Base-by-base conservation (phyloP, 2,329 filamentous ascomycete species). In the Penicillium crustosum region DNA sequence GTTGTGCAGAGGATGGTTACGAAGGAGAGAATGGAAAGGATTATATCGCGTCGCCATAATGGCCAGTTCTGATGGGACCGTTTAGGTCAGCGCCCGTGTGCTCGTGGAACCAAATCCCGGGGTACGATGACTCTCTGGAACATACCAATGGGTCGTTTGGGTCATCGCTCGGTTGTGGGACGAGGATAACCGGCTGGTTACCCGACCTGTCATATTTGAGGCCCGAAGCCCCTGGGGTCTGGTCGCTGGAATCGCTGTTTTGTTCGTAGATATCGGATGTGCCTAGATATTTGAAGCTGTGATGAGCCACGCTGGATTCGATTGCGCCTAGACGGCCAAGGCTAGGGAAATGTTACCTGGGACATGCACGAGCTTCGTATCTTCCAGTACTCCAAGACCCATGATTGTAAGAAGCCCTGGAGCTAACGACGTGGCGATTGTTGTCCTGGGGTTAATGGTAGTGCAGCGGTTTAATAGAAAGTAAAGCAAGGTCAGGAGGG, bases 161-260 rank as follows among this genome's bases (percentile, higher is more conserved):
- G 72, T 96, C 91, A 74, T 96, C 89, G 61, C 88, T 93, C 2
- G 93, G 93, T 70, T 97, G 93, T 6, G 93, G 93, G 6, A 95
- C 89, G 33, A 97, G 84, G 66, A 97, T 89, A 67, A 93, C 89
- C 50, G 87, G 85, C 19, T 82, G 75, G 19, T 81, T 79, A 35
- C 89, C 88, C 61, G 81, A 87, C 52, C 75, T 82, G 74, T 93
- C 89, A 73, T 86, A 89, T 75, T 94, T 95, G 66, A 94, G 75
- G 59, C 79, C 78, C 15, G 74, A 68, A 27, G 79, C 71, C 45
- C 61, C 52, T 25, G 64, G 39, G 4, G 49, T 36, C 71, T 75
- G 45, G 73, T 77, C 60, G 67, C 63, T 45, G 53, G 57, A 75
- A 19, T 49, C 39, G 80, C 15, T 80, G 77, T 66, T 79, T 58